Evolutionary conservation across 129 eudicot genomes (phyloP).

Genomic region (Smallanthus sonchifolius): DNA sequence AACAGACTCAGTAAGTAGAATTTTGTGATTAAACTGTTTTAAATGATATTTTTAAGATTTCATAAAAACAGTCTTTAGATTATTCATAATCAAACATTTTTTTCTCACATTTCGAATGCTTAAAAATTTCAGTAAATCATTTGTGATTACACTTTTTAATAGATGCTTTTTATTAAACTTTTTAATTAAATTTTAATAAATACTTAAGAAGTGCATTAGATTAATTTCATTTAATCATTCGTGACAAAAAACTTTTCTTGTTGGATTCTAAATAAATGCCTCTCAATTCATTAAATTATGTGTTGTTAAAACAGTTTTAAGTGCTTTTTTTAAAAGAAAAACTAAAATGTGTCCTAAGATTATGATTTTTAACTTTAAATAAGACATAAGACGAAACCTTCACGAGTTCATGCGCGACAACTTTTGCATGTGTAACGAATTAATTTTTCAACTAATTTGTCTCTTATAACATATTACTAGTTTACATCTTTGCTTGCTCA

Average conservation of each 20-base stretch:
- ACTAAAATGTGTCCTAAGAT: background rate
- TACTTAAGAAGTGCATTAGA: background rate
- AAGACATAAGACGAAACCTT: background rate
- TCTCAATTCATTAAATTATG: no score
- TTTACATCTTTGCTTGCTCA: no score
- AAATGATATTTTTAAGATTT: background rate
- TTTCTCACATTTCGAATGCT: background rate
- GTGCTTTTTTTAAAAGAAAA: background rate
- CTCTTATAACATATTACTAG: background rate
- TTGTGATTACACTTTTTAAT: background rate
- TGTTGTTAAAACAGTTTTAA: background rate
- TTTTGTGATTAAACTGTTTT: background rate
- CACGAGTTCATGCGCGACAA: background rate
- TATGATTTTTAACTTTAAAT: background rate
- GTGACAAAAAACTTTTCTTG: no score
- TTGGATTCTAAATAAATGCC: no score
- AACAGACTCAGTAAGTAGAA: conserved; percentile 78
- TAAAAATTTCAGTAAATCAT: background rate
- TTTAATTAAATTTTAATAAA: background rate
- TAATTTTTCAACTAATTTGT: background rate
- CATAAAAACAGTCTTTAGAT: background rate
- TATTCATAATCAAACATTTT: background rate
- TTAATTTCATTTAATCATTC: background rate
- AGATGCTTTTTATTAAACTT: background rate
- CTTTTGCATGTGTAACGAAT: background rate